phyloP scores from a whole-genome alignment of 805 yeast genomes.

The Cyberlindnera euphorbiiphila region DNA sequence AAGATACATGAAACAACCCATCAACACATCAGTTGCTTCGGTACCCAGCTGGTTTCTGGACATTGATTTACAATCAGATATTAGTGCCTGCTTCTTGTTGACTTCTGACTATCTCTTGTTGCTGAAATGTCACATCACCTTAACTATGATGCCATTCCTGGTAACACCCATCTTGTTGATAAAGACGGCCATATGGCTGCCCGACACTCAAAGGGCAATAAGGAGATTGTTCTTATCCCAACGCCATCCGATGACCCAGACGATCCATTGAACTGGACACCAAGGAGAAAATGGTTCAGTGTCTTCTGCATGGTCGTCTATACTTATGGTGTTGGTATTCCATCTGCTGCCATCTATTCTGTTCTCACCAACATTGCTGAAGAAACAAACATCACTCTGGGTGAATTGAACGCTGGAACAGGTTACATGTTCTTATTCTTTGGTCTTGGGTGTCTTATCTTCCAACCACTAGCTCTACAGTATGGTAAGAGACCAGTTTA shows the following conservation, averaged over 20 bases:
- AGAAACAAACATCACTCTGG: slow-evolving; percentile 34
- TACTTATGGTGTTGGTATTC: slow-evolving; percentile 42
- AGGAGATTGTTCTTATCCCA: slow-evolving; percentile 52
- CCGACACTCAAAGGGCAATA: slow-evolving; percentile 30
- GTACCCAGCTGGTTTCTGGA: too few species aligned
- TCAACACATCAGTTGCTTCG: too few species aligned
- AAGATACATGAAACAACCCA: too few species aligned
- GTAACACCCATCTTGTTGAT: slow-evolving; percentile 49
- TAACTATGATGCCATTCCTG: slow-evolving; percentile 41
- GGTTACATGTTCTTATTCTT: slow-evolving; percentile 50
- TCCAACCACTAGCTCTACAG: slow-evolving; percentile 48
- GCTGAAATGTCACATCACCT: too few species aligned
- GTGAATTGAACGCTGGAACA: slow-evolving; percentile 41
- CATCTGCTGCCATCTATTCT: slow-evolving; percentile 46
- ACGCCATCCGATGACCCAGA: slow-evolving; percentile 65
- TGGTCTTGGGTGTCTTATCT: slow-evolving; percentile 46
- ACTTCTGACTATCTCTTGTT: too few species aligned
- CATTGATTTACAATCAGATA: too few species aligned
- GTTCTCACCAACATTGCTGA: slow-evolving; percentile 36
- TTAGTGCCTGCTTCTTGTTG: too few species aligned
- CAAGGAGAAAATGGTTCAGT: slow-evolving; percentile 41
- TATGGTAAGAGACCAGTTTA: slow-evolving; percentile 45
- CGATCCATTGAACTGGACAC: slow-evolving; percentile 65
- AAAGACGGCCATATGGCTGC: slow-evolving; percentile 32
- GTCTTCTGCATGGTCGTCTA: slow-evolving; percentile 42